phyloP scores from a whole-genome alignment of 1,284 basidiomycete genomes.

The Papiliotrema fonsecae region DNA sequence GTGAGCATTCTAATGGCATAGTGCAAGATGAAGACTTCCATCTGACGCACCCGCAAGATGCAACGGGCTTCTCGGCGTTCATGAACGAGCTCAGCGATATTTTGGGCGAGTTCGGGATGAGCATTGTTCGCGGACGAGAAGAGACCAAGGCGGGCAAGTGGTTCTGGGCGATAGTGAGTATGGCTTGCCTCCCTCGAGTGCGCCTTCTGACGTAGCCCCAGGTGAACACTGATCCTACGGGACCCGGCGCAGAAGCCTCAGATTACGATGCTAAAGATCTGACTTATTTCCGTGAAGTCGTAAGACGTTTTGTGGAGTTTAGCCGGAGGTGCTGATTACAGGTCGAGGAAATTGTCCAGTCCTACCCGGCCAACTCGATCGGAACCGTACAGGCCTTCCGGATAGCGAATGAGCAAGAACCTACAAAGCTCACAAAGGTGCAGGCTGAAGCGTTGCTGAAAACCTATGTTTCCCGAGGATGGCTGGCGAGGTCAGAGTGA shows the following conservation, averaged over 20 bases:
- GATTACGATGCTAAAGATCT: slow-evolving; percentile 41
- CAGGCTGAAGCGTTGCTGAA: slow-evolving; percentile 29
- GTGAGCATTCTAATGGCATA: slow-evolving; percentile 10
- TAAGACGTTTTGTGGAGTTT: slow-evolving; percentile 11
- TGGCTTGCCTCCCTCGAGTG: background rate
- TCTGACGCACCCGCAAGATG: slow-evolving; percentile 18
- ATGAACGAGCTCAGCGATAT: slow-evolving; percentile 26
- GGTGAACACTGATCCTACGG: slow-evolving; percentile 33
- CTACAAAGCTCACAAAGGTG: slow-evolving; percentile 22
- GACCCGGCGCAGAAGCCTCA: slow-evolving; percentile 30
- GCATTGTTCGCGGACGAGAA: slow-evolving; percentile 24
- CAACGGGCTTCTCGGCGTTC: slow-evolving; percentile 26
- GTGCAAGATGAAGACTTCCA: slow-evolving; percentile 22
- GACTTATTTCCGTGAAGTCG: slow-evolving; percentile 36
- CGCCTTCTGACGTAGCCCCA: slow-evolving; percentile 5
- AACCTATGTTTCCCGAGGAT: slow-evolving; percentile 37
- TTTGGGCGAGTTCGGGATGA: slow-evolving; percentile 34
- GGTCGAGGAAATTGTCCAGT: slow-evolving; percentile 35
- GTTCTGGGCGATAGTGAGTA: slow-evolving; percentile 28
- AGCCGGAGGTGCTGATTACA: slow-evolving; percentile 1
- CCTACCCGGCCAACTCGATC: slow-evolving; percentile 43
- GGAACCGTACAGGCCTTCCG: slow-evolving; percentile 28
- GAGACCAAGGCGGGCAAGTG: slow-evolving; percentile 25
- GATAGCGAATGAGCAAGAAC: slow-evolving; percentile 14
- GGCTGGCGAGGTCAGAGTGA: slow-evolving; percentile 39